Evolutionary conservation across 1,284 basidiomycete genomes (phyloP), one percentile per base, ranked within the genome.

Genomic region (Microbotryum violaceum): DNA sequence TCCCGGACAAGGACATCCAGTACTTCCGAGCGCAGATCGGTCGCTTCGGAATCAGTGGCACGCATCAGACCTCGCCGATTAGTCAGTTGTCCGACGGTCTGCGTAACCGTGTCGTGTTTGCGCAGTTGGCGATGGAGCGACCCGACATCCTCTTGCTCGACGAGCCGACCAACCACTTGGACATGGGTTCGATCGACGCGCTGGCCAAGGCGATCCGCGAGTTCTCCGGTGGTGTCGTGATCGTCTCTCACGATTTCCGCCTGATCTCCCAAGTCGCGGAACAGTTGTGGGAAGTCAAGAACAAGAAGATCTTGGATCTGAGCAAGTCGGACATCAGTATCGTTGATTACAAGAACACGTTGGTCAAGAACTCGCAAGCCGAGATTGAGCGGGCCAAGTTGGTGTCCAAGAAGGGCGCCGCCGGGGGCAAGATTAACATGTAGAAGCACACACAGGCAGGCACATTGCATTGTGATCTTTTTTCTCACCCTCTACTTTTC

Each of bases 281-380:
- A 75, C 93, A 97, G 76, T 84, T 98, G 14, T 98, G 94, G 94
- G 94, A 98, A 31, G 94, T 98, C 63, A 91, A 91, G 76, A 83
- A 92, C 76, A 86, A 87, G 77, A 91, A 89, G 76, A 93, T 98
- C 75, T 83, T 84, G 77, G 97, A 97, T 79, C 78, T 98, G 67
- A 89, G 91, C 33, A 92, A 81, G 80, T 80, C 85, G 72, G 91
- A 91, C 70, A 61, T 94, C 74, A 85, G 83, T 57, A 93, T 94
- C 75, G 79, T 89, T 49, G 88, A 91, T 75, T 96, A 94, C 81
- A 96, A 94, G 82, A 85, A 82, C 76, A 82, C 83, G 65, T 80
- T 91, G 51, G 78, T 85, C 57, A 82, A 80, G 75, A 80, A 86
- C 58, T 73, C 87, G 84, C 84, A 75, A 69, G 80, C 80, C 47